A percentile compares a stretch with the other conserved stretches of the same genome.
Evolutionary conservation across 108 stramenopile genomes (phyloP).

Genomic region (Bacterosira constricta): DNA sequence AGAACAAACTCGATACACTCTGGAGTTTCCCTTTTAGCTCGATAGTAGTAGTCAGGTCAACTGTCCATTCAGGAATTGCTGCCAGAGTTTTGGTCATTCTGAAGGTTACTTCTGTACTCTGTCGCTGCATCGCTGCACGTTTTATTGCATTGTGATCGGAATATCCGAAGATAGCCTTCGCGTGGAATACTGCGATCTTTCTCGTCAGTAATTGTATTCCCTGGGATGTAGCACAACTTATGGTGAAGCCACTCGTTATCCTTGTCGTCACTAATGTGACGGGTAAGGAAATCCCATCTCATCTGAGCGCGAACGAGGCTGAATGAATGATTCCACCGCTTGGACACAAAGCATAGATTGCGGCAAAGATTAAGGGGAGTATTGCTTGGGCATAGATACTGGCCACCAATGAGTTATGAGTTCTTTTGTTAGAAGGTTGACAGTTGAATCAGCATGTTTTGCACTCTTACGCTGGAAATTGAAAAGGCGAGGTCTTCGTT

Average conservation of each 20-base stretch:
- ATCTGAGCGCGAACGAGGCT: background rate
- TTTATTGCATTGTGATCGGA: conserved; percentile 21
- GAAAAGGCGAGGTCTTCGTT: conserved; percentile 9
- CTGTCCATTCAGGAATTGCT: conserved; percentile 11
- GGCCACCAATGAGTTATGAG: background rate
- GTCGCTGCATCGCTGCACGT: conserved; percentile 21
- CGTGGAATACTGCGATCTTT: conserved; percentile 2
- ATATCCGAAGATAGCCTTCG: conserved; percentile 26
- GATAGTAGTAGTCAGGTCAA: conserved; percentile 28
- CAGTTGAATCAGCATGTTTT: background rate
- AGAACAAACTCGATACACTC: conserved; percentile 11
- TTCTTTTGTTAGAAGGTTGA: background rate
- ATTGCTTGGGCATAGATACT: background rate
- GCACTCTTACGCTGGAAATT: background rate
- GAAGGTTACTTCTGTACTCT: conserved; percentile 14
- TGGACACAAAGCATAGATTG: conserved; percentile 1
- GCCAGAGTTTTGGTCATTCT: conserved; percentile 10
- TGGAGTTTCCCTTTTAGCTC: conserved; percentile 17
- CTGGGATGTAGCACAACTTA: background rate
- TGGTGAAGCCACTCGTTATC: background rate
- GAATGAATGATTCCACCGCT: background rate
- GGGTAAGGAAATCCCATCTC: conserved; percentile 4
- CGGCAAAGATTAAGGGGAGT: background rate
- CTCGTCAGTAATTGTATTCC: background rate
- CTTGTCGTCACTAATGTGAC: background rate